Percentiles rank a stretch among this genome's conserved stretches.
phyloP scores from a whole-genome alignment of 768 basidiomycete species.

The Cyclocybe aegerita region DNA sequence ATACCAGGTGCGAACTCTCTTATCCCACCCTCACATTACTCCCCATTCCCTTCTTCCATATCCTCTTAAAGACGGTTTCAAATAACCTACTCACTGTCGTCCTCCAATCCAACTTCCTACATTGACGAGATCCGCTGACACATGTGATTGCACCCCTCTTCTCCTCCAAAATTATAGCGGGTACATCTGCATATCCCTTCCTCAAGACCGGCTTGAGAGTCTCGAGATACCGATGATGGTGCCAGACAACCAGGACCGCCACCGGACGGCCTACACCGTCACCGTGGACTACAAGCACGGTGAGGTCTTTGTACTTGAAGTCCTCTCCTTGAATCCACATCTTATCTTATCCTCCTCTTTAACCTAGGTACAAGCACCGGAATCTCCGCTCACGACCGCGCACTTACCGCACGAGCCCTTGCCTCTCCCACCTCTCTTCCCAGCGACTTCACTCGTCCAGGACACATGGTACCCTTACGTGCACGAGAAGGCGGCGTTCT shows the following conservation, averaged over 20 bases:
- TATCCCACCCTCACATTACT: background rate
- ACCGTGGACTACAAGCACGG: constrained; percentile 94
- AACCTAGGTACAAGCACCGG: constrained; percentile 84
- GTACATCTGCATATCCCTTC: constrained; percentile 88
- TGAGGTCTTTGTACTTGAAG: constrained; percentile 30
- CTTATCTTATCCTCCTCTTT: constrained; percentile 5
- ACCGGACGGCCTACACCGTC: constrained; percentile 92
- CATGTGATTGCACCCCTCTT: constrained; percentile 16
- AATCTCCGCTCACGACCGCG: constrained; percentile 95
- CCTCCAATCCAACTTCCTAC: background rate
- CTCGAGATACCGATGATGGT: constrained; percentile 95
- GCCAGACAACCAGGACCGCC: constrained; percentile 83
- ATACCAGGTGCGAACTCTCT: constrained; percentile 71
- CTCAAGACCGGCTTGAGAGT: constrained; percentile 68
- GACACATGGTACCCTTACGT: constrained; percentile 93
- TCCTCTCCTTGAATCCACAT: constrained; percentile 11
- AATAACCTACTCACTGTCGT: constrained; percentile 11
- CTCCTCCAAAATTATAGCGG: constrained; percentile 53
- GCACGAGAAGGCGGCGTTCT: constrained; percentile 84
- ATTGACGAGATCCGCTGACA: constrained; percentile 21
- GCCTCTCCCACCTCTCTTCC: constrained; percentile 56
- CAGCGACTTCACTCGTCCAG: constrained; percentile 85
- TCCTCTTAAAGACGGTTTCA: background rate
- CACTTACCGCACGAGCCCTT: constrained; percentile 81
- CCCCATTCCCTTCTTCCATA: constrained; percentile 1